These are phyloP conservation scores for Kingdonia uniflora DNA, from an alignment of 164 flowering plant genomes.

Conservation along the genomic window DNA sequence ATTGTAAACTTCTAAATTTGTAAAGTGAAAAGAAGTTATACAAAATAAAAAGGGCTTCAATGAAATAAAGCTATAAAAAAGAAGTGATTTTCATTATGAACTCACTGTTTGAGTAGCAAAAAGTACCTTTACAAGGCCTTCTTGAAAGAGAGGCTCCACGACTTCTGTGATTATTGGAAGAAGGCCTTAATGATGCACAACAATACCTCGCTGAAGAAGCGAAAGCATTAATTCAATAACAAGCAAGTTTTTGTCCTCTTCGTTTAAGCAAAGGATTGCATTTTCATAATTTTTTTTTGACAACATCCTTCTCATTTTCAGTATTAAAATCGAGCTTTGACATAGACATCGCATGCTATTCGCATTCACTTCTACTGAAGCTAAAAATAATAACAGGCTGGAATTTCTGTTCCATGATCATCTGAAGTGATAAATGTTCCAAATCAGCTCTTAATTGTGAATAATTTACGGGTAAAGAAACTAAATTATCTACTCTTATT, in stretches of 20 bases:
- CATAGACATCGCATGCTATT: slow-evolving; percentile 97
- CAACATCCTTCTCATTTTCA: slow-evolving; percentile 77
- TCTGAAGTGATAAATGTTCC: slow-evolving; percentile 31
- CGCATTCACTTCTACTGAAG: slow-evolving; percentile 96
- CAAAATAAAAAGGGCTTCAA: background rate
- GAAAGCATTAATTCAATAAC: slow-evolving; percentile 95
- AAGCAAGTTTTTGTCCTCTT: slow-evolving; percentile 86
- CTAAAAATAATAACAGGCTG: slow-evolving; percentile 97
- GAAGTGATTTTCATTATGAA: background rate
- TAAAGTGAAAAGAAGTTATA: slow-evolving; percentile 1
- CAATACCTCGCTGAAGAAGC: slow-evolving; percentile 90
- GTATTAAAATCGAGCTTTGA: slow-evolving; percentile 91
- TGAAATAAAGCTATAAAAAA: no score
- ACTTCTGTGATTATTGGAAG: slow-evolving; percentile 94
- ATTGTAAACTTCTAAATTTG: slow-evolving; percentile 68
- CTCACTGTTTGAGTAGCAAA: slow-evolving; percentile 99
- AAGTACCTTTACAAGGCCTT: slow-evolving; percentile 96
- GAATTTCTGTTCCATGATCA: slow-evolving; percentile 94
- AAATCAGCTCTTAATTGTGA: no score
- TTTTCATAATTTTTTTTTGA: slow-evolving; percentile 68
- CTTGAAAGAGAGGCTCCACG: slow-evolving; percentile 97
- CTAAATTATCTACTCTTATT: no score
- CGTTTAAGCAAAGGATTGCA: slow-evolving; percentile 78
- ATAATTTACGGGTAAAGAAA: no score
- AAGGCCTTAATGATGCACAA: slow-evolving; percentile 99